phyloP scores from a whole-genome alignment of 176 grass and related monocot species.

The Avena atlantica region DNA sequence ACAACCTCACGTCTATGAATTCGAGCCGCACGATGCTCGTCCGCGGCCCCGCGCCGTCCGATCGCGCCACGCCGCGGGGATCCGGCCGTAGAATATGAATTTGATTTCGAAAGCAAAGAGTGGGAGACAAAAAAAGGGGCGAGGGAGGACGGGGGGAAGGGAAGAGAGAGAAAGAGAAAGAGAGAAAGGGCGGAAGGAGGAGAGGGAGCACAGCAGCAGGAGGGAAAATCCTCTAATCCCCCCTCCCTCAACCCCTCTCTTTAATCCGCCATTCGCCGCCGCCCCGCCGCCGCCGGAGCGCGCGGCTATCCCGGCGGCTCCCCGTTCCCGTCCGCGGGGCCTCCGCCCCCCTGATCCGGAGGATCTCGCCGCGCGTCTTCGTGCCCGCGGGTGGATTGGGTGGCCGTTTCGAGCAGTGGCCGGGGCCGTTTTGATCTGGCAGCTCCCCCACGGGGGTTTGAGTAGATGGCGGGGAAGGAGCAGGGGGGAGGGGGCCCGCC shows the following conservation, averaged over 20 bases:
- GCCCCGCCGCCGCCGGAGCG: conserved; percentile 28
- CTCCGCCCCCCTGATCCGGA: conserved; percentile 31
- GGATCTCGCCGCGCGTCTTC: conserved; percentile 40
- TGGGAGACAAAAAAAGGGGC: conserved; percentile 70
- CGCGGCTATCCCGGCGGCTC: conserved; percentile 29
- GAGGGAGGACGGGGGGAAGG: conserved; percentile 16
- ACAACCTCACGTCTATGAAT: conserved; percentile 76
- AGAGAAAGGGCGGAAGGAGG: conserved; percentile 5
- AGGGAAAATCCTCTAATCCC: conserved; percentile 56
- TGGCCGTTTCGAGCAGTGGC: conserved; percentile 36
- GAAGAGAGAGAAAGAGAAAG: conserved; percentile 35
- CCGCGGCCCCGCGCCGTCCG: background rate
- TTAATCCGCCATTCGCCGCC: conserved; percentile 48
- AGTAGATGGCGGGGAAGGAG: conserved; percentile 67
- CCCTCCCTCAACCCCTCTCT: conserved; percentile 29
- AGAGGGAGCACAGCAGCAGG: conserved; percentile 30
- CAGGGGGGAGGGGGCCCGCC: conserved; percentile 55
- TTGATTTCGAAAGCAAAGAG: conserved; percentile 91
- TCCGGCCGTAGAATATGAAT: conserved; percentile 89
- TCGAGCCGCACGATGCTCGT: conserved; percentile 58
- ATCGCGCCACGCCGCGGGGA: conserved; percentile 26
- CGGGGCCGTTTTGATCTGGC: conserved; percentile 45
- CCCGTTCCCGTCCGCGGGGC: conserved; percentile 36
- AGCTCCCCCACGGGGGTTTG: conserved; percentile 19
- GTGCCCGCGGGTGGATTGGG: conserved; percentile 36